phyloP scores from a whole-genome alignment of 495 filamentous ascomycete species.

The Annulohypoxylon bovei region DNA sequence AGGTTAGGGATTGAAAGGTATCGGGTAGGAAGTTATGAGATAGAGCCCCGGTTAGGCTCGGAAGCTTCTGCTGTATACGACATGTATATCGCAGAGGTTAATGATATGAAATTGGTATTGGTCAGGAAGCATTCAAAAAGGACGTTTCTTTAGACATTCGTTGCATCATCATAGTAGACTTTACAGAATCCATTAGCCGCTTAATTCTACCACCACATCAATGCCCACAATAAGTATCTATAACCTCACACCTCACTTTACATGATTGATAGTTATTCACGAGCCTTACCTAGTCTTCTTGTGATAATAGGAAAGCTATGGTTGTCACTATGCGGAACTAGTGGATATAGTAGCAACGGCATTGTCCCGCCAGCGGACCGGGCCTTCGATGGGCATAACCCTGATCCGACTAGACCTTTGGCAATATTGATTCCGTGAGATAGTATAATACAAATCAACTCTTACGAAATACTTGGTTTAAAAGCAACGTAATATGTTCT shows the following conservation, averaged over 20 bases:
- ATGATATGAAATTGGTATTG: conserved; percentile 14
- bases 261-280: too few relatives aligned
- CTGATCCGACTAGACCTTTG: too few relatives aligned
- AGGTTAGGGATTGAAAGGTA: conserved; percentile 9
- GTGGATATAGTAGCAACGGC: too few relatives aligned
- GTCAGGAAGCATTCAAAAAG: conserved; percentile 20
- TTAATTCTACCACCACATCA: conserved; percentile 6
- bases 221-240: background rate
- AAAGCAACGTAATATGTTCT: background rate
- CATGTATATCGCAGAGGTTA: background rate
- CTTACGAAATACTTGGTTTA: background rate
- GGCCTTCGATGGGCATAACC: too few relatives aligned
- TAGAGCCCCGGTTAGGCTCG: background rate
- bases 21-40: background rate
- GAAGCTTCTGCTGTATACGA: background rate
- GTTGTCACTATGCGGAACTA: too few relatives aligned
- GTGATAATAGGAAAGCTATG: too few relatives aligned
- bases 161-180: conserved; percentile 13
- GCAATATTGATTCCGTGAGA: too few relatives aligned
- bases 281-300: too few relatives aligned
- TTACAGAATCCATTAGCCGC: background rate
- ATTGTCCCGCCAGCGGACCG: too few relatives aligned
- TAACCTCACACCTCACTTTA: background rate
- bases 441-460: too few relatives aligned
- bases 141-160: conserved; percentile 30